Percentiles rank a stretch among this genome's conserved stretches.
Conservation (phyloP, 495 filamentous ascomycete genomes). For the Lasiosphaeriaceae sp. region DNA sequence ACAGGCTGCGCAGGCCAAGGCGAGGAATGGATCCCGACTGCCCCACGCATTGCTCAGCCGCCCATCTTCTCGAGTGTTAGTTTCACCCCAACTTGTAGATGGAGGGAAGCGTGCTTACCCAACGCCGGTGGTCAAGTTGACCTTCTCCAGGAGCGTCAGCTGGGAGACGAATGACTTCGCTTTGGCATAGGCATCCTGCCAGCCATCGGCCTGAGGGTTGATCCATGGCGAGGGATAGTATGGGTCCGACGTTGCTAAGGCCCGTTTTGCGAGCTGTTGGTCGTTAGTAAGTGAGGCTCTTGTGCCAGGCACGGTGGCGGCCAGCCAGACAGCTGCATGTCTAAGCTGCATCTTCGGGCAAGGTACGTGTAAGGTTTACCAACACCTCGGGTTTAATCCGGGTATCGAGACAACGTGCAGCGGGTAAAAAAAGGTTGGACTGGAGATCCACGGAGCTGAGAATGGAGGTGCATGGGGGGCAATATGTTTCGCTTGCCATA, state of each 20-base stretch:
- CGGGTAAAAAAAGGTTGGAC: constrained; percentile 3
- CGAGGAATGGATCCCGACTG: constrained; percentile 67
- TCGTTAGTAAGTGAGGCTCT: constrained; percentile 20
- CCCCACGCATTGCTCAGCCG: constrained; percentile 74
- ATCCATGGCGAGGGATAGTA: constrained; percentile 85
- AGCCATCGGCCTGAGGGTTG: constrained; percentile 62
- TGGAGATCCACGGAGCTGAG: not conserved
- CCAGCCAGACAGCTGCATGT: constrained; percentile 18
- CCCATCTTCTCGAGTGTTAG: constrained; percentile 53
- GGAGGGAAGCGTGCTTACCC: constrained; percentile 51
- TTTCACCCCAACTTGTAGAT: too few species aligned
- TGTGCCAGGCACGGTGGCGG: not conserved
- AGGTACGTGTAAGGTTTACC: constrained; percentile 10
- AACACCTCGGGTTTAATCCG: constrained; percentile 5
- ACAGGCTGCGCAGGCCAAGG: constrained; percentile 75
- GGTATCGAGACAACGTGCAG: constrained; percentile 10
- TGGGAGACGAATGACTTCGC: constrained; percentile 76
- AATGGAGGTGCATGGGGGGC: not conserved
- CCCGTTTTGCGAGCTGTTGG: constrained; percentile 22
- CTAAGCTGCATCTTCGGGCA: constrained; percentile 21
- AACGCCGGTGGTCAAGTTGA: constrained; percentile 85
- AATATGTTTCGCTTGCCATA: not conserved
- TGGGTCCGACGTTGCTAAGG: constrained; percentile 45
- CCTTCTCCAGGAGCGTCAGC: constrained; percentile 83
- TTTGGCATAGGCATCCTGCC: constrained; percentile 73